Conservation (phyloP, 1,284 basidiomycete genomes). For the Austropuccinia psidii region DNA sequence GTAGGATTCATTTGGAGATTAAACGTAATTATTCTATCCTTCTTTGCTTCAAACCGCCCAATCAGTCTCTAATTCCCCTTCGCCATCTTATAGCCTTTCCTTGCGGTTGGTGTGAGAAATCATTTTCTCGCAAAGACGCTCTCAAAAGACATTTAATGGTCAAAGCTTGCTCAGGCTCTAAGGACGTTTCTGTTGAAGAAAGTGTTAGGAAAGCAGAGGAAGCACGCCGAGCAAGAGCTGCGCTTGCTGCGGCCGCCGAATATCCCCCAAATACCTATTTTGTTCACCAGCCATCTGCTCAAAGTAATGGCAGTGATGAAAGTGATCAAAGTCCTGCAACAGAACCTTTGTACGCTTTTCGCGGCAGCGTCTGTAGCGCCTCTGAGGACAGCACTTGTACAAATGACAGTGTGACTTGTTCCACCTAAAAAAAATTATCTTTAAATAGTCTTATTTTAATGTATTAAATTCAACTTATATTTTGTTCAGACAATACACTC, state of each 20-base stretch:
- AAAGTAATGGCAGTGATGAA: background rate
- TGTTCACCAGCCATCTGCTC: background rate
- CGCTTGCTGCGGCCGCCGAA: background rate
- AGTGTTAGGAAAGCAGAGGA: constrained; percentile 20
- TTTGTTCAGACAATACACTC: too few species aligned
- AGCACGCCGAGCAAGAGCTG: background rate
- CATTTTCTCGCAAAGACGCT: constrained; percentile 65
- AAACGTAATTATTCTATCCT: constrained; percentile 41
- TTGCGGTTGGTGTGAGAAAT: constrained; percentile 53
- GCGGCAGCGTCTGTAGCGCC: background rate
- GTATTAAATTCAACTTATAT: background rate
- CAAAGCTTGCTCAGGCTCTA: constrained; percentile 46
- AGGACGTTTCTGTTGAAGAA: constrained; percentile 24
- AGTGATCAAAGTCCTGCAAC: background rate
- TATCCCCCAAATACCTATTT: background rate
- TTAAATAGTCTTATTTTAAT: background rate
- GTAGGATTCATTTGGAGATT: constrained; percentile 50
- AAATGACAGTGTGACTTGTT: constrained; percentile 3
- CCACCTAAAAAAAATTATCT: background rate
- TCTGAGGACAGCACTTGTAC: constrained; percentile 1
- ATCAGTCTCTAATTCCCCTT: background rate
- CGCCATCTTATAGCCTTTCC: constrained; percentile 51
- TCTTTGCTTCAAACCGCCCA: constrained; percentile 43
- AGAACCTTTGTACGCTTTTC: background rate
- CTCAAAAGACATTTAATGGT: constrained; percentile 57